Percentiles rank a stretch among this genome's conserved stretches.
phyloP scores from a whole-genome alignment of 768 basidiomycete species.

The Mycena floridula region DNA sequence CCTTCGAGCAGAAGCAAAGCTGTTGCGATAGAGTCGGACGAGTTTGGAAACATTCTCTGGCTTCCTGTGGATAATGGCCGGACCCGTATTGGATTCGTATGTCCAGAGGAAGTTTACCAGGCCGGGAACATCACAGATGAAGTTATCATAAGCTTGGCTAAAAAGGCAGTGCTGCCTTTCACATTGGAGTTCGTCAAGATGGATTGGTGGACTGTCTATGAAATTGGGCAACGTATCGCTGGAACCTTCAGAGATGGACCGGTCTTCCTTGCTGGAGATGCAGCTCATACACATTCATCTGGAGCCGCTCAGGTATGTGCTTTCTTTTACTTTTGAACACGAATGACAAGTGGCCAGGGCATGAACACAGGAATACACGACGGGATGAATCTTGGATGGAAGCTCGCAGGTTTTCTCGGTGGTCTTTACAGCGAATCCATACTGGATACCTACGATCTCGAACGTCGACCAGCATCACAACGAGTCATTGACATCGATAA shows the following conservation, averaged over 20 bases:
- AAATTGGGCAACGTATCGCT: constrained; percentile 7
- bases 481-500: constrained; percentile 3
- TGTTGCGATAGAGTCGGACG: constrained; percentile 3
- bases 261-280: constrained; percentile 8
- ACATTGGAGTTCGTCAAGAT: constrained; percentile 8
- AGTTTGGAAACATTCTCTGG: constrained; percentile 6
- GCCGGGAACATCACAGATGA: constrained; percentile 8
- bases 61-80: constrained; percentile 3
- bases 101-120: constrained; percentile 2
- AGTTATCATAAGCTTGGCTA: constrained; percentile 6
- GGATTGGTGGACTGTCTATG: constrained; percentile 13
- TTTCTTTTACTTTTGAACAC: not conserved
- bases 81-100: constrained; percentile 7
- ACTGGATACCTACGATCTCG: constrained; percentile 5
- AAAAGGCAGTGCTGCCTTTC: constrained; percentile 10
- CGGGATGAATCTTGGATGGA: constrained; percentile 7
- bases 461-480: constrained; percentile 1
- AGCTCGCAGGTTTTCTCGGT: constrained; percentile 4
- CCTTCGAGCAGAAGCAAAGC: not conserved
- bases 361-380: constrained; percentile 7
- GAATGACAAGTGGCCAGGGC: not conserved
- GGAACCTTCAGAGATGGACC: constrained; percentile 1
- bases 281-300: constrained; percentile 6
- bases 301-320: constrained; percentile 3
- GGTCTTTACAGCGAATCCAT: constrained; percentile 2